phyloP scores from a whole-genome alignment of 306 rosid species.

The Phaseolus lunatus region DNA sequence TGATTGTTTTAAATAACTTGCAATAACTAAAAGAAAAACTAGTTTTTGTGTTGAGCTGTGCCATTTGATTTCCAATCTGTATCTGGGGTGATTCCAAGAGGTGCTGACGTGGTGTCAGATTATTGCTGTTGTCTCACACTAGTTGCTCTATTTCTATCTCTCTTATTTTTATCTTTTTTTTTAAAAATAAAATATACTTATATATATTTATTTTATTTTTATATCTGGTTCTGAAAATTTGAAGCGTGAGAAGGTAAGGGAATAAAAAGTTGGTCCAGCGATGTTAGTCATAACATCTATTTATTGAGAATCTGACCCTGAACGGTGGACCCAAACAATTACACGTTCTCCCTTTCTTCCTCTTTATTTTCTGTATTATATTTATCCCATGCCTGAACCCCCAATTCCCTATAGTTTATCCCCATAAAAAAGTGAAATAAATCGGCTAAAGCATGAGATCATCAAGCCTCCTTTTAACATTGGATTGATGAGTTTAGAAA shows the following conservation, averaged over 20 bases:
- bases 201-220: too few relatives aligned
- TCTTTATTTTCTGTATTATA: background rate
- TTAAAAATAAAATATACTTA: background rate
- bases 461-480: background rate
- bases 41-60: conserved; percentile 14
- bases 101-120: conserved; percentile 50
- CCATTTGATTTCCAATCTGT: conserved; percentile 51
- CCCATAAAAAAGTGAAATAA: conserved; percentile 8
- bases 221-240: conserved; percentile 10
- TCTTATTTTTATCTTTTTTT: background rate
- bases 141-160: conserved; percentile 12
- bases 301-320: conserved; percentile 6
- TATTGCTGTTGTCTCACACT: conserved; percentile 26
- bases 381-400: too few relatives aligned
- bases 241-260: conserved; percentile 8
- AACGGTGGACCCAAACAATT: conserved; percentile 38
- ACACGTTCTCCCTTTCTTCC: background rate
- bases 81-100: conserved; percentile 40
- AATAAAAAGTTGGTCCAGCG: conserved; percentile 23
- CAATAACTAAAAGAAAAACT: background rate
- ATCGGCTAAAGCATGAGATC: background rate
- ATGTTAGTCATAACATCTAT: conserved; percentile 30
- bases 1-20: background rate
- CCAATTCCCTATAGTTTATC: background rate
- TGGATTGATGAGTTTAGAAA: conserved; percentile 2